Evolutionary conservation across 2,329 filamentous ascomycete genomes (phyloP), one percentile per base, ranked within the genome.

Genomic region (Stachybotrys chlorohalonatus): DNA sequence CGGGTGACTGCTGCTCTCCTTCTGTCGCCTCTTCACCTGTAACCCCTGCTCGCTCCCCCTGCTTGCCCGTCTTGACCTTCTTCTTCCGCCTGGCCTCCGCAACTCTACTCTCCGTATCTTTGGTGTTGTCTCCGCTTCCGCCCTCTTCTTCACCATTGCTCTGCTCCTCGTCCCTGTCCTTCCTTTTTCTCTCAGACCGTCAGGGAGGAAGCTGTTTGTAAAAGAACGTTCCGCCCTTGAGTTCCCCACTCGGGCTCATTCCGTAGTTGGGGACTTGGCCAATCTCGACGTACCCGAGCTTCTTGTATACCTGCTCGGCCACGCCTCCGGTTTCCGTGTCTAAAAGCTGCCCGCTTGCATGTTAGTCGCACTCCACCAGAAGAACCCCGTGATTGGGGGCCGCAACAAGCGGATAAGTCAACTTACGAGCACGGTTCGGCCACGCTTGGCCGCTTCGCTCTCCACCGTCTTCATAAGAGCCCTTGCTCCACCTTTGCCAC

Each of bases 261-360:
- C 72, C 75, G 67, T 79, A 83, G 49, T 73, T 73, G 15, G 81
- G 81, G 36, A 86, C 75, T 52, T 72, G 75, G 31, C 83, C 82
- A 15, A 80, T 66, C 63, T 79, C 74, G 8, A 68, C 68, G 61
- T 83, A 87, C 5, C 80, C 82, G n/a, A 85, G 68, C 54, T 72
- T 76, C 32, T 70, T 74, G 66, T 79, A 86, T 7, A 83, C 70
- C 8, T 66, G 57, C 63, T 83, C 81, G 4, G 80, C 82, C 8
- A 70, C 66, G 59, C 74, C 79, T 4, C 74, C 78, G 5, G 74
- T 73, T 57, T 78, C 78, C 1, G 79, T 77, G 56, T 82, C 79
- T 5, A 83, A 69, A 58, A 78, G 65, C 79, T 82, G 54, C 36
- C 36, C 24, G 4, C 8, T 42, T 42, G 2, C 36, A 42, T 42